Percentiles rank a stretch among this genome's conserved stretches.
phyloP scores from a whole-genome alignment of 768 basidiomycete species.

The Hortiboletus flavorubellus region DNA sequence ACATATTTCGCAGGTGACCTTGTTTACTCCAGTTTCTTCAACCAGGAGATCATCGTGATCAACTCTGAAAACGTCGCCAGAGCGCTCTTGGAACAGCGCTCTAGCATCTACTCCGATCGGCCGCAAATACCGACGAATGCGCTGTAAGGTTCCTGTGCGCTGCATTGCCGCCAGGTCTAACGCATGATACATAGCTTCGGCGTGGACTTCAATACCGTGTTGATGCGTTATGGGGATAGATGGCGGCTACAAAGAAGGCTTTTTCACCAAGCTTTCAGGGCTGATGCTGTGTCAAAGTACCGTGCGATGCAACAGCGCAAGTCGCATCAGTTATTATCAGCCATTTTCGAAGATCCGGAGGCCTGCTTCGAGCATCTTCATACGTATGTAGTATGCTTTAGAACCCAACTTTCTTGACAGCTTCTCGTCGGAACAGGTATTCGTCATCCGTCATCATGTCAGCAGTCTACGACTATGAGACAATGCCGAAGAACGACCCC shows the following conservation, averaged over 20 bases:
- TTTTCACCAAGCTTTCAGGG: slow-evolving; percentile 36
- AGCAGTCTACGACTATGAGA: slow-evolving; percentile 33
- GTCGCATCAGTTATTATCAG: slow-evolving; percentile 26
- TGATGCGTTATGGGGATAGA: slow-evolving; percentile 35
- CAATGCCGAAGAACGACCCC: slow-evolving; percentile 25
- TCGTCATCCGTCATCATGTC: slow-evolving; percentile 31
- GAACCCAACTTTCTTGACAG: not conserved
- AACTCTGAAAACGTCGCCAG: slow-evolving; percentile 24
- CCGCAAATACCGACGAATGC: slow-evolving; percentile 23
- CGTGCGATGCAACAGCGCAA: slow-evolving; percentile 33
- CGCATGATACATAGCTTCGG: slow-evolving; percentile 20
- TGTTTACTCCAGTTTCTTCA: slow-evolving; percentile 24
- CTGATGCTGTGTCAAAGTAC: slow-evolving; percentile 23
- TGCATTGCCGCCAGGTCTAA: not conserved
- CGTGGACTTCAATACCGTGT: slow-evolving; percentile 32
- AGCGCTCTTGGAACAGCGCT: slow-evolving; percentile 27
- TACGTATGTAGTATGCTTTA: slow-evolving; percentile 1
- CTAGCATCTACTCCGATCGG: slow-evolving; percentile 31
- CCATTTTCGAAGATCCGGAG: slow-evolving; percentile 26
- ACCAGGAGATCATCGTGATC: slow-evolving; percentile 26
- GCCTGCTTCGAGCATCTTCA: slow-evolving; percentile 23
- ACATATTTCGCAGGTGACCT: slow-evolving; percentile 22
- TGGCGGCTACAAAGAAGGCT: slow-evolving; percentile 37
- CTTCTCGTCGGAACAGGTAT: slow-evolving; percentile 12
- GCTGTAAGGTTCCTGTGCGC: slow-evolving; percentile 8